phyloP scores from a whole-genome alignment of 345 rosid species.

The Anacardium occidentale region DNA sequence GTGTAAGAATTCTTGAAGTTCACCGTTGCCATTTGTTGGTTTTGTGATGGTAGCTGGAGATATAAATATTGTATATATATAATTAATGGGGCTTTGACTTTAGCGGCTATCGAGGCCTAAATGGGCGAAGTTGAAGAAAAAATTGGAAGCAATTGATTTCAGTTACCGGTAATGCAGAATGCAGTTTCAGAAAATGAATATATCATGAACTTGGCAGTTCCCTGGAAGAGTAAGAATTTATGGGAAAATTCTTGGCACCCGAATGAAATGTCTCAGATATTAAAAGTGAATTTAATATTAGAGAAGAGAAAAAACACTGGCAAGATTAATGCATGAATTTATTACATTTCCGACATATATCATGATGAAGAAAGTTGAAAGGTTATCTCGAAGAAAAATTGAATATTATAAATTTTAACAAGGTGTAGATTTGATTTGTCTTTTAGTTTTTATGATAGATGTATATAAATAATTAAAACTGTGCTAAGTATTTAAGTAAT shows the following conservation, averaged over 20 bases:
- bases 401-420: too few species aligned
- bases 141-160: not conserved
- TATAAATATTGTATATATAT: not conserved
- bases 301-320: too few species aligned
- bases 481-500: too few species aligned
- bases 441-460: too few species aligned
- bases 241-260: not conserved
- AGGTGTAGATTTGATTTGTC: too few species aligned
- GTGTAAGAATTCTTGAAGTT: conserved; percentile 19
- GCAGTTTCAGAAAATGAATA: conserved; percentile 8
- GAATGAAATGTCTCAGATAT: too few species aligned
- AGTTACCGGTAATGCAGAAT: not conserved
- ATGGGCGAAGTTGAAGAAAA: not conserved
- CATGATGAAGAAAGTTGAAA: too few species aligned
- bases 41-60: not conserved
- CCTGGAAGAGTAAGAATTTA: not conserved
- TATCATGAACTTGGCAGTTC: conserved; percentile 3
- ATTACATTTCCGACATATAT: too few species aligned
- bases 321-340: too few species aligned
- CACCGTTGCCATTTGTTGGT: conserved; percentile 15
- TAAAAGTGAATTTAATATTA: too few species aligned
- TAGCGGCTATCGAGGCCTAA: not conserved
- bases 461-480: too few species aligned
- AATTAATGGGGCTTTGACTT: not conserved
- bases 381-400: too few species aligned